Evolutionary conservation across 2,329 filamentous ascomycete genomes (phyloP), one percentile per base, ranked within the genome.

Genomic region (Stachybotrys elegans): DNA sequence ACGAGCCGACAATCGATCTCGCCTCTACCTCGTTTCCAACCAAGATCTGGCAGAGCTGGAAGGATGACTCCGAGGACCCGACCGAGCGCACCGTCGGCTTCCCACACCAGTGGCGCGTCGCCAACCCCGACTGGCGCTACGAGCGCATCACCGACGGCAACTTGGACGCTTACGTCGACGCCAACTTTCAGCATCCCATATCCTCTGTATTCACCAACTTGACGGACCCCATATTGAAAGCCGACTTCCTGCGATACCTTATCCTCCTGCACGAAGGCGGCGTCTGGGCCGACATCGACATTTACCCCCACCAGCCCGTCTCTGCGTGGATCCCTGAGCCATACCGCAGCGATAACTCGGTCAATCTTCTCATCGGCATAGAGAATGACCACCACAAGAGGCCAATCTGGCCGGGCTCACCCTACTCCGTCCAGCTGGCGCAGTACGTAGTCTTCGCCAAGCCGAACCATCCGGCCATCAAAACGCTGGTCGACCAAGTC

Each of bases 401-500:
- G 16, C 57, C 54, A 44, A 61, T 60, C 22, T 61, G 58, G 59
- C 79, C 81, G 0, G 79, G 84, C 53, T 75, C 83, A 16, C 69
- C 71, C 5, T 87, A 87, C 61, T 84, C 83, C 12, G 79, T 88
- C 42, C 84, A 87, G 56, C 83, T 88, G 58, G 86, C 83, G 55
- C 84, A 88, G 55, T 88, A 85, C 78, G 86, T 83, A 2, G 84
- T 88, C 35, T 79, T 86, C 52, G 67, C 80, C 16, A 88, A 88
- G 58, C 81, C 83, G 0, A 81, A 82, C 2, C 84, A 88, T 53
- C 83, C 84, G 1, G 73, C 85, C 16, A 70, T 88, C 9, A 71
- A 78, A 41, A 80, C 83, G 39, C 72, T 87, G 40, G 81, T 88
- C 6, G 75, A 80, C 7, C 78, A 75, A 47, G 82, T 87, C 49